Evolutionary conservation across 1,284 basidiomycete genomes (phyloP).

Genomic region (Ustilago sp.): DNA sequence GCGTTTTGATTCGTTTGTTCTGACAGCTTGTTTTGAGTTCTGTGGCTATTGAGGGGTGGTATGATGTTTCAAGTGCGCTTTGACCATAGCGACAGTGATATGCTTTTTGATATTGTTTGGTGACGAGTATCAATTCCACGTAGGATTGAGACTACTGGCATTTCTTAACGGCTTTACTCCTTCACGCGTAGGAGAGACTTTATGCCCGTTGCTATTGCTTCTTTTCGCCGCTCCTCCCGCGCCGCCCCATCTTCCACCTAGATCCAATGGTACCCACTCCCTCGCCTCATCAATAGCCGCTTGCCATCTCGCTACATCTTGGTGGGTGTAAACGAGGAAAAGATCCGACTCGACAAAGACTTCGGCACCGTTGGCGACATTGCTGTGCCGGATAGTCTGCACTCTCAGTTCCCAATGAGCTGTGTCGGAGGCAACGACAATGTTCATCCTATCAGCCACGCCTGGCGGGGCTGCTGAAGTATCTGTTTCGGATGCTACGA

Average conservation of each 20-base stretch:
- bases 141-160: conserved; percentile 28
- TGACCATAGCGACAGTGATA: background rate
- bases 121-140: conserved; percentile 22
- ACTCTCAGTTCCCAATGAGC: conserved; percentile 41
- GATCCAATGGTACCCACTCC: conserved; percentile 37
- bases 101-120: conserved; percentile 8
- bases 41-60: background rate
- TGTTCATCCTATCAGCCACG: conserved; percentile 15
- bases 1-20: background rate
- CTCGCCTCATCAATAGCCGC: conserved; percentile 37
- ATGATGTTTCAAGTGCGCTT: background rate
- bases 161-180: conserved; percentile 21
- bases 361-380: conserved; percentile 15
- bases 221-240: background rate
- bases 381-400: conserved; percentile 30
- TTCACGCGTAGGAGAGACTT: background rate
- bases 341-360: conserved; percentile 49
- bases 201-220: background rate
- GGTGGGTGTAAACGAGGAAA: conserved; percentile 41
- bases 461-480: background rate
- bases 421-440: conserved; percentile 28
- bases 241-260: conserved; percentile 15
- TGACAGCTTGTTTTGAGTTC: background rate
- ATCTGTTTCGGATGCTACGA: conserved; percentile 25
- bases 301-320: conserved; percentile 32